phyloP scores from a whole-genome alignment of 495 filamentous ascomycete species.

The Talaromyces proteolyticus region DNA sequence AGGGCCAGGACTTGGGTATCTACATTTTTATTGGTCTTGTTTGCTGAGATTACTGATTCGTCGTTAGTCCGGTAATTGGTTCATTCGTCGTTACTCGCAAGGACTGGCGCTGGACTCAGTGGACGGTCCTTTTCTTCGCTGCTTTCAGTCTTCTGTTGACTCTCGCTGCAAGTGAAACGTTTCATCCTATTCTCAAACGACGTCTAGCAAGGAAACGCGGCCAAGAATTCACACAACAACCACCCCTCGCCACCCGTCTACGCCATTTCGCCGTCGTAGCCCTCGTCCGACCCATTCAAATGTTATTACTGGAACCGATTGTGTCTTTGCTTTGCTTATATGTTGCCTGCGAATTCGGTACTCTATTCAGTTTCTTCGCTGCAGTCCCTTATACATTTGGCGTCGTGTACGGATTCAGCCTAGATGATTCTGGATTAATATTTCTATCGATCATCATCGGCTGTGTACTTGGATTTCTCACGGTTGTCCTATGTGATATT shows the following conservation, averaged over 20 bases:
- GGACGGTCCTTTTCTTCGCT: constrained; percentile 35
- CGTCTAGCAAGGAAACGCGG: constrained; percentile 32
- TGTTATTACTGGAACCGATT: constrained; percentile 62
- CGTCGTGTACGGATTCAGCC: constrained; percentile 40
- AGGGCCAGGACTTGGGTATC: constrained; percentile 4
- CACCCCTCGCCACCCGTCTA: constrained; percentile 24
- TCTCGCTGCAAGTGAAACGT: constrained; percentile 50
- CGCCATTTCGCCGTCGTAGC: constrained; percentile 46
- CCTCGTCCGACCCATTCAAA: constrained; percentile 52
- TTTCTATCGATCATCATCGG: constrained; percentile 56
- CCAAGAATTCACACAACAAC: not conserved
- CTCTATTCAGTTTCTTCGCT: constrained; percentile 62
- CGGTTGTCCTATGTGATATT: not conserved
- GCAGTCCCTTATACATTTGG: constrained; percentile 52
- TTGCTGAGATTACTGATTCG: not conserved
- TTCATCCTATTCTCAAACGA: constrained; percentile 53
- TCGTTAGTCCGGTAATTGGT: constrained; percentile 51
- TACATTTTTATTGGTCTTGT: not conserved
- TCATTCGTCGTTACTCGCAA: constrained; percentile 52
- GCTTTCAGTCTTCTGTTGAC: constrained; percentile 32
- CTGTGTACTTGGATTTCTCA: constrained; percentile 27
- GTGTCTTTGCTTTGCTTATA: constrained; percentile 57
- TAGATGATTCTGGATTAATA: constrained; percentile 46
- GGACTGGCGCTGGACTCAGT: constrained; percentile 59
- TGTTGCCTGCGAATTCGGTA: constrained; percentile 54